phyloP scores from a whole-genome alignment of 306 rosid genomes.

The Abrus precatorius region DNA sequence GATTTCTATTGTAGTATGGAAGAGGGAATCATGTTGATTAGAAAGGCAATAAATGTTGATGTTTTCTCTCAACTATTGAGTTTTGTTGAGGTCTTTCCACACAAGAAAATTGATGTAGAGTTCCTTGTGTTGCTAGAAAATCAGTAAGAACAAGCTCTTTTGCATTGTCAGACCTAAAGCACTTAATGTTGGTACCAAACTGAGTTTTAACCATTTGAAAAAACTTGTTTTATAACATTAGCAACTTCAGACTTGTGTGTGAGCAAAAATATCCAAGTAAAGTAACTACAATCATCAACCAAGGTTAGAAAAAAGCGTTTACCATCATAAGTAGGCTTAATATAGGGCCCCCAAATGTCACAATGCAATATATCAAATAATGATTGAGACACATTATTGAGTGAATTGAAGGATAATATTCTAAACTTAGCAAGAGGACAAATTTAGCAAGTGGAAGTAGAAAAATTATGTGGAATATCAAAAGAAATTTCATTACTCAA shows the following conservation, averaged over 20 bases:
- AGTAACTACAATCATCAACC: background rate
- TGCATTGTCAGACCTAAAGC: too few species aligned
- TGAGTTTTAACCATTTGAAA: too few species aligned
- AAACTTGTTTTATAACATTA: background rate
- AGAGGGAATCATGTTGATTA: too few species aligned
- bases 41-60: too few species aligned
- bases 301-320: background rate
- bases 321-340: background rate
- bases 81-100: too few species aligned
- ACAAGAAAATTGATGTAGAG: background rate
- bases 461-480: too few species aligned
- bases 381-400: background rate
- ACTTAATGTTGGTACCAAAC: too few species aligned
- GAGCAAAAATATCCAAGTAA: background rate
- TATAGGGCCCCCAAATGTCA: background rate
- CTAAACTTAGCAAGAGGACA: background rate
- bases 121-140: background rate
- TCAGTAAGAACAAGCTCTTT: too few species aligned
- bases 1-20: too few species aligned
- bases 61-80: background rate
- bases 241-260: background rate
- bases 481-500: too few species aligned
- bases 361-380: too few species aligned
- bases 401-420: background rate
- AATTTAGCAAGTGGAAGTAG: background rate